Evolutionary conservation across 805 yeast genomes (phyloP).

Genomic region (Metschnikowia hibisci): DNA sequence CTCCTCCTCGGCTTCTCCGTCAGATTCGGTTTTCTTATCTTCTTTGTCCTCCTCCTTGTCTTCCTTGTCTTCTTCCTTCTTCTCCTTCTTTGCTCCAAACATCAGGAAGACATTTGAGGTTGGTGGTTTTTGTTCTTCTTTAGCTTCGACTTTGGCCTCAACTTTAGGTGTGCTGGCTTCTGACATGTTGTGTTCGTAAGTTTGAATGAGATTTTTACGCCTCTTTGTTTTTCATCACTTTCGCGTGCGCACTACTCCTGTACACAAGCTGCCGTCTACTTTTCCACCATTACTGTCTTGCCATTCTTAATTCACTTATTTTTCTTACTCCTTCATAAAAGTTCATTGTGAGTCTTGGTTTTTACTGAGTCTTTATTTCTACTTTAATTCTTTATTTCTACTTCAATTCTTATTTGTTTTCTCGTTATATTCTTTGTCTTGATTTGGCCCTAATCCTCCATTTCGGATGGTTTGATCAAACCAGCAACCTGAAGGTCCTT

Average conservation of each 20-base stretch:
- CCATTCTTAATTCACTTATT: no score
- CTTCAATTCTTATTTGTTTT: neutral
- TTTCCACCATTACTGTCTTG: no score
- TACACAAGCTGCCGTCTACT: neutral
- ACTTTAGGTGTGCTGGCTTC: conserved; percentile 6
- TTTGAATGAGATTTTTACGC: neutral
- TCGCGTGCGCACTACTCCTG: conserved; percentile 7
- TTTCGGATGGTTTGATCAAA: conserved; percentile 86
- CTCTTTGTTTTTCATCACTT: conserved; percentile 1
- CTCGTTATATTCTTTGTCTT: conserved; percentile 15
- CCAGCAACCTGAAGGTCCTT: conserved; percentile 89
- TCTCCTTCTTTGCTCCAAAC: conserved; percentile 89
- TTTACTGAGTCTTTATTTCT: no score
- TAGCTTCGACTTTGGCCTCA: conserved; percentile 25
- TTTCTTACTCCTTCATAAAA: no score
- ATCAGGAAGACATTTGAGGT: conserved; percentile 83
- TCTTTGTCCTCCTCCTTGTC: conserved; percentile 30
- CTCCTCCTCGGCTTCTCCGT: conserved; percentile 55
- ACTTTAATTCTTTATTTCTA: neutral
- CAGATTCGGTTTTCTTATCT: conserved; percentile 44
- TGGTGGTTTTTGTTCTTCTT: conserved; percentile 55
- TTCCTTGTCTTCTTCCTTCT: conserved; percentile 44
- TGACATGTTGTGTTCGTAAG: conserved; percentile 3
- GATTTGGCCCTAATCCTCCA: conserved; percentile 54
- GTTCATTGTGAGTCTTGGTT: no score